A percentile compares a stretch with the other conserved stretches of the same genome.
Conservation (phyloP, 139 green algal genomes). For the Picochlorum sp. region DNA sequence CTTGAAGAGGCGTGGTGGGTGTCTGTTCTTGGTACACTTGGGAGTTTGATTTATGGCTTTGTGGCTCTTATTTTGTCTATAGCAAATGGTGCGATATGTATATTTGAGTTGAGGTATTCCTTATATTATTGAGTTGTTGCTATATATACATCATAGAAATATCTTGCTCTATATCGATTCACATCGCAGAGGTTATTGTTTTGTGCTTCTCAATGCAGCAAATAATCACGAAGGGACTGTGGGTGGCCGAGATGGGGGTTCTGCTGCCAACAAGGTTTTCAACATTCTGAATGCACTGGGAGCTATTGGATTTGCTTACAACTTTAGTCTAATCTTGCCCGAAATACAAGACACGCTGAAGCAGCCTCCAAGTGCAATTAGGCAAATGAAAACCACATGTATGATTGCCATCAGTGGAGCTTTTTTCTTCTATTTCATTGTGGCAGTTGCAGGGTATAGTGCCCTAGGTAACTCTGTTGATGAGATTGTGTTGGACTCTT, state of each 20-base stretch:
- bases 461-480: background rate
- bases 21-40: slow-evolving; percentile 16
- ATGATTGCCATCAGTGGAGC: background rate
- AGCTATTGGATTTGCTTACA: slow-evolving; percentile 35
- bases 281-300: slow-evolving; percentile 37
- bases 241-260: background rate
- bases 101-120: background rate
- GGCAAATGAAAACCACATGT: slow-evolving; percentile 5
- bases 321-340: slow-evolving; percentile 16
- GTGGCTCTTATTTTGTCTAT: slow-evolving; percentile 23
- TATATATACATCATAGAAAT: slow-evolving; percentile 4
- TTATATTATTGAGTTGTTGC: background rate
- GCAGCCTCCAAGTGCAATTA: slow-evolving; percentile 1
- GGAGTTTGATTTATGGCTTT: slow-evolving; percentile 31
- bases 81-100: background rate
- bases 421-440: slow-evolving; percentile 18
- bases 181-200: background rate
- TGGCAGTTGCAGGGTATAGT: slow-evolving; percentile 1
- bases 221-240: background rate
- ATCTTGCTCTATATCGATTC: too few relatives aligned
- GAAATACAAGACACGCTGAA: slow-evolving; percentile 34
- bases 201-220: background rate
- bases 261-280: slow-evolving; percentile 12
- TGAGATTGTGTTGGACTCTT: slow-evolving; percentile 4
- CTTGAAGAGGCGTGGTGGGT: slow-evolving; percentile 12